A percentile compares a stretch with the other conserved stretches of the same genome.
Conservation (phyloP, 208 protist species). For the Trypanosoma lewisi region DNA sequence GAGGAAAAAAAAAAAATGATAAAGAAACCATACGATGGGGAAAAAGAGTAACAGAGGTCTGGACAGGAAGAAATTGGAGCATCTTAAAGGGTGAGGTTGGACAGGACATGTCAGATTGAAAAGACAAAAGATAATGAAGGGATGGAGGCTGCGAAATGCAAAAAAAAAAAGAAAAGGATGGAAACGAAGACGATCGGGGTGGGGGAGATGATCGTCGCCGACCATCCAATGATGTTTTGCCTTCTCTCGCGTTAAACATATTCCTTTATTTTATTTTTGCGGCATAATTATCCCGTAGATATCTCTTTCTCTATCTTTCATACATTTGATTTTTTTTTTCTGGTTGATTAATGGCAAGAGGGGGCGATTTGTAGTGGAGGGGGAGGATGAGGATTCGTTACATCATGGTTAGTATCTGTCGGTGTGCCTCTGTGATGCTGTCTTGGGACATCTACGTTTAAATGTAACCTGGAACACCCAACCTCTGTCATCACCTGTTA, state of each 20-base stretch:
- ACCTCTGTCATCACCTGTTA: background rate
- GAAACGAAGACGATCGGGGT: slow-evolving; percentile 2
- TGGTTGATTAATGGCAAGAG: too few relatives aligned
- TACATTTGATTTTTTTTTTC: too few relatives aligned
- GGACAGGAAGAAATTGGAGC: too few relatives aligned
- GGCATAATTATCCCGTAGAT: background rate
- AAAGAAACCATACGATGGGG: slow-evolving; percentile 8
- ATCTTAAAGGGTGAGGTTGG: too few relatives aligned
- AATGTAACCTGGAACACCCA: background rate
- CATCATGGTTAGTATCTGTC: background rate
- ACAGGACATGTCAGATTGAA: background rate
- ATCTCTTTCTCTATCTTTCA: background rate
- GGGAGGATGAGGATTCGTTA: background rate
- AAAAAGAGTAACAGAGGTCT: background rate
- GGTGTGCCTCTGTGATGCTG: background rate
- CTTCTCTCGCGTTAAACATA: background rate
- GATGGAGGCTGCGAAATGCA: background rate
- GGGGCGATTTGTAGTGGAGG: background rate
- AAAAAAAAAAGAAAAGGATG: background rate
- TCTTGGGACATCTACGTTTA: background rate
- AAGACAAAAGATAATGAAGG: background rate
- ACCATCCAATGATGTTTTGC: background rate
- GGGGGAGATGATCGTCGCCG: too few relatives aligned
- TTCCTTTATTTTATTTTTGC: background rate
- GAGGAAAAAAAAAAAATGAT: background rate